phyloP scores from a whole-genome alignment of 2,329 filamentous ascomycete genomes.

The Arthroderma uncinatum region DNA sequence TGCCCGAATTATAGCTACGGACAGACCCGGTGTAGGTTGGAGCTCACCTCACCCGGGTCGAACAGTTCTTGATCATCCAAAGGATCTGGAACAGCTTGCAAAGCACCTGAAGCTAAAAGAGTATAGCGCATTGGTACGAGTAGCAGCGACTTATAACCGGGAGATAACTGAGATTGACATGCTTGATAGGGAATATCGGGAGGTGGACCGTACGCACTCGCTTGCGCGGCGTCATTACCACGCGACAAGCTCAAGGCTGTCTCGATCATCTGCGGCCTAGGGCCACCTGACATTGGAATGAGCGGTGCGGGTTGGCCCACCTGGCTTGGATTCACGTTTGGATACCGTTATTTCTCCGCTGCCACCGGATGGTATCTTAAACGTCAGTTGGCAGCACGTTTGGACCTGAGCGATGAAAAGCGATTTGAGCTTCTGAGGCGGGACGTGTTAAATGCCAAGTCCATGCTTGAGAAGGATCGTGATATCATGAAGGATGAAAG shows the following conservation, averaged over 20 bases:
- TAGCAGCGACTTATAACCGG: neutral
- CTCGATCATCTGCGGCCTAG: slow-evolving; percentile 29
- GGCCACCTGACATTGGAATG: slow-evolving; percentile 29
- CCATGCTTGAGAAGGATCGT: slow-evolving; percentile 18
- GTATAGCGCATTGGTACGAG: slow-evolving; percentile 34
- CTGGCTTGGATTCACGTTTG: slow-evolving; percentile 23
- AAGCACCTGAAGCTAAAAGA: slow-evolving; percentile 30
- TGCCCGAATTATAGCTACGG: slow-evolving; percentile 32
- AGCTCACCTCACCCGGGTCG: slow-evolving; percentile 31
- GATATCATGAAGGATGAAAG: slow-evolving; percentile 18
- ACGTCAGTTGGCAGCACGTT: slow-evolving; percentile 18
- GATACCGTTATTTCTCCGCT: slow-evolving; percentile 20
- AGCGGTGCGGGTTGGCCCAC: slow-evolving; percentile 19
- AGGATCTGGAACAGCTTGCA: slow-evolving; percentile 34
- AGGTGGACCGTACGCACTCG: slow-evolving; percentile 39
- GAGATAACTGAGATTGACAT: neutral
- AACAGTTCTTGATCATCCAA: slow-evolving; percentile 32
- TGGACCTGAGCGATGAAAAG: slow-evolving; percentile 27
- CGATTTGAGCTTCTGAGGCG: slow-evolving; percentile 19
- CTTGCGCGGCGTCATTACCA: slow-evolving; percentile 35
- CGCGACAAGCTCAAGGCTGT: slow-evolving; percentile 26
- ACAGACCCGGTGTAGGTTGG: slow-evolving; percentile 36
- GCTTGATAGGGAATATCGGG: slow-evolving; percentile 35
- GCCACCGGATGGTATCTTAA: slow-evolving; percentile 21
- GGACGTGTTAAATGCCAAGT: slow-evolving; percentile 1